Conservation (phyloP, 129 eudicot genomes). For the Tagetes erecta region DNA sequence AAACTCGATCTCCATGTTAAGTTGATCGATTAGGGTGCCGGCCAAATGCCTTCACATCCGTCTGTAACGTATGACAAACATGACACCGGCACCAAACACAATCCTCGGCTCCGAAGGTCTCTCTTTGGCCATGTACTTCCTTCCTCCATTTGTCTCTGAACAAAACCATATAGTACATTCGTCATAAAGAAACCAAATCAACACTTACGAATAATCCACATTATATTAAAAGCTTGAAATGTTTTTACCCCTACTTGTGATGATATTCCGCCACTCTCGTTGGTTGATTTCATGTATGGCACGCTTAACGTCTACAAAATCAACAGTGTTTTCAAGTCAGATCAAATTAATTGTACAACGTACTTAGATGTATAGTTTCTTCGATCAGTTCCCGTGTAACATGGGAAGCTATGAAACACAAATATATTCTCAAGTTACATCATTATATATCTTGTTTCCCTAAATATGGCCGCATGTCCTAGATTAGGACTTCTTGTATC, state of each 20-base stretch:
- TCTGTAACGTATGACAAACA: constrained; percentile 71
- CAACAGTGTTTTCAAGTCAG: constrained; percentile 24
- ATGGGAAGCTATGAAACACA: constrained; percentile 24
- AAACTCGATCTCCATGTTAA: not conserved
- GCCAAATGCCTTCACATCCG: constrained; percentile 70
- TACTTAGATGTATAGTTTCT: not conserved
- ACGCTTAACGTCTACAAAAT: constrained; percentile 72
- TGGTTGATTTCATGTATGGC: constrained; percentile 85
- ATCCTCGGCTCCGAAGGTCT: constrained; percentile 77
- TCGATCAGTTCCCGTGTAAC: not conserved
- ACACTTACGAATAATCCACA: too few species aligned
- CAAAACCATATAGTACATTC: not conserved
- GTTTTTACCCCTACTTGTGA: constrained; percentile 52
- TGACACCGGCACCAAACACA: constrained; percentile 73
- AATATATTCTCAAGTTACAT: constrained; percentile 16
- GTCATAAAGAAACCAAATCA: too few species aligned
- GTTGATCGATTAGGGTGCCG: constrained; percentile 36
- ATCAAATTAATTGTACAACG: constrained; percentile 20
- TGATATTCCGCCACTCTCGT: constrained; percentile 41
- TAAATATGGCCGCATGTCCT: constrained; percentile 24
- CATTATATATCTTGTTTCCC: constrained; percentile 30
- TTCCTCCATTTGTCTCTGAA: constrained; percentile 37
- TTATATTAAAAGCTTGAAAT: not conserved
- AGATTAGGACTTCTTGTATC: constrained; percentile 17
- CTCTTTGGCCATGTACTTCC: constrained; percentile 32